Evolutionary conservation across 169 alveolate genomes (phyloP).

Genomic region (Cytauxzoon felis): DNA sequence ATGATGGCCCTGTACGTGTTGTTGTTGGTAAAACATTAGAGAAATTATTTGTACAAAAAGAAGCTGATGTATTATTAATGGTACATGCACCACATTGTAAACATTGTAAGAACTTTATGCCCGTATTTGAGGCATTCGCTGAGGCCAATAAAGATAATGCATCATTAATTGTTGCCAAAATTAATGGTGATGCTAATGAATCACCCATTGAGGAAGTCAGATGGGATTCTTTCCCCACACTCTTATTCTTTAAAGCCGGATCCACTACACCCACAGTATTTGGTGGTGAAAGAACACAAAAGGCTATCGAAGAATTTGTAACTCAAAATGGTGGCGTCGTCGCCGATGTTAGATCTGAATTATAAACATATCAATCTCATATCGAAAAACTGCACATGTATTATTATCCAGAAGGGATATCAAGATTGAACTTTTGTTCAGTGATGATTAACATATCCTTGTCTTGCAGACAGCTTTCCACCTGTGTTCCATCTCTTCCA

Average conservation of each 20-base stretch:
- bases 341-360: constrained; percentile 31
- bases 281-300: constrained; percentile 70
- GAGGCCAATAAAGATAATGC: constrained; percentile 59
- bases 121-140: constrained; percentile 67
- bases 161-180: constrained; percentile 62
- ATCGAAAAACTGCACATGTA: not conserved
- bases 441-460: not conserved
- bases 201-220: constrained; percentile 67
- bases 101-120: constrained; percentile 75
- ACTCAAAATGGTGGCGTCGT: constrained; percentile 54
- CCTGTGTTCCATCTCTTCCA: too few relatives aligned
- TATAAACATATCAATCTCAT: constrained; percentile 3
- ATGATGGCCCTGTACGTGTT: constrained; percentile 63
- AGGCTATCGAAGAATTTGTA: constrained; percentile 66
- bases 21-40: constrained; percentile 72
- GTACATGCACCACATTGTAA: constrained; percentile 77
- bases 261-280: constrained; percentile 58
- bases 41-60: constrained; percentile 54
- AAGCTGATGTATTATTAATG: constrained; percentile 66
- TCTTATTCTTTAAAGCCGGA: constrained; percentile 69
- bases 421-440: not conserved
- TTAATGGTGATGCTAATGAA: constrained; percentile 76
- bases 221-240: constrained; percentile 77
- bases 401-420: not conserved
- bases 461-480: too few relatives aligned